Conservation (phyloP, 805 yeast species). For the Grigorovia yakushimaensis region DNA sequence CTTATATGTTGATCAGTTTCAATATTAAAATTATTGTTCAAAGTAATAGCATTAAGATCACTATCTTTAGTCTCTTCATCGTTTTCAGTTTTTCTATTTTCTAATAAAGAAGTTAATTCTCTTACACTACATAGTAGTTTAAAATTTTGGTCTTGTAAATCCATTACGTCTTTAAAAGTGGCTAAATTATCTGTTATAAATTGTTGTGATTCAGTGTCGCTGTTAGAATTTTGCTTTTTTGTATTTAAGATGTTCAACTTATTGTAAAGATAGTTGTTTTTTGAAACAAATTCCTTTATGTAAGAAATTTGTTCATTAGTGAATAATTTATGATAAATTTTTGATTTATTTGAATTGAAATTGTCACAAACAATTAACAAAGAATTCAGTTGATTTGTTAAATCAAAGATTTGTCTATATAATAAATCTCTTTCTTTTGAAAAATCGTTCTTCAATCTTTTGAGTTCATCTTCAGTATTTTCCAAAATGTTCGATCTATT, state of each 20-base stretch:
- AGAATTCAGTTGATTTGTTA: conserved; percentile 69
- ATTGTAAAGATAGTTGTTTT: conserved; percentile 12
- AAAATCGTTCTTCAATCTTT: conserved; percentile 27
- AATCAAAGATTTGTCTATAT: conserved; percentile 41
- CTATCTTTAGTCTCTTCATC: conserved; percentile 7
- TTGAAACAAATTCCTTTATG: conserved; percentile 39
- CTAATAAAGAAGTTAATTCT: conserved; percentile 48
- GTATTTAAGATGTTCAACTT: conserved; percentile 1
- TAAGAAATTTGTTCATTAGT: conserved; percentile 48
- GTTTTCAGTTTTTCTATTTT: conserved; percentile 40
- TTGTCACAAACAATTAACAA: conserved; percentile 43
- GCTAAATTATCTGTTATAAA: conserved; percentile 66
- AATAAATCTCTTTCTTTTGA: conserved; percentile 27
- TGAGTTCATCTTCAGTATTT: conserved; percentile 9
- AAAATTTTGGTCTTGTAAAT: conserved; percentile 63
- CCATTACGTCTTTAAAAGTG: conserved; percentile 54
- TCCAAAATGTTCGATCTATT: conserved; percentile 21
- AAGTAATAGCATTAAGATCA: no score
- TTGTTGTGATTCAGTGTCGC: conserved; percentile 50
- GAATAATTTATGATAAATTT: neutral
- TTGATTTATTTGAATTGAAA: neutral
- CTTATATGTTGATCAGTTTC: neutral
- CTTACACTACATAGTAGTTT: conserved; percentile 52
- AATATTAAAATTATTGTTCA: conserved; percentile 17
- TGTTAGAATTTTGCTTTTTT: conserved; percentile 12